Base-by-base conservation (phyloP, 257 asterid genomes). In the Rhazya stricta region DNA sequence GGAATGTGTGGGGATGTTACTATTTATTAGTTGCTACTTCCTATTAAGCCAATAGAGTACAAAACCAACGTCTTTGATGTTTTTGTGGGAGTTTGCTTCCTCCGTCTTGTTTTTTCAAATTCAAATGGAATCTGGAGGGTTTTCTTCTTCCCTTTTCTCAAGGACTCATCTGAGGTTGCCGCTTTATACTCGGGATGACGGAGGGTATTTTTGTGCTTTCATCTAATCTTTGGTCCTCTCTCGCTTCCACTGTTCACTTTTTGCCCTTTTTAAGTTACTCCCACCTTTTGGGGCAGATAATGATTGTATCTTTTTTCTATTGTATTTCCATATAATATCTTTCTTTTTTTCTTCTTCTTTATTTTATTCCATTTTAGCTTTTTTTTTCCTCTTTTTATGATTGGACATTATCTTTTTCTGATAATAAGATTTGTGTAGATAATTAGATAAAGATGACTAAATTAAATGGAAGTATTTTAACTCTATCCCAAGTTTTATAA, bases 71-170 rank as follows among this genome's bases (percentile, higher is more conserved):
- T 19, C 50, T 36, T 36, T 34, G 30, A 15, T 34, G 29, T 66
- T 65, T 37, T 37, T 66, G 15, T 36, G 51, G 39, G 41, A 15
- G 19, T 53, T 48, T 30, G 37, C 10, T 60, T 67, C 16, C 12
- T 72, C 25, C 57, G 6, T 10, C 23, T 41, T 56, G 45, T 4
- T 30, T 72, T 77, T 81, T 82, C 82, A 82, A 82, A 82, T 82
- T 82, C 85, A 82, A 82, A 82, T 15, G 45, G 4, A 18, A 78
- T 27, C 25, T 62, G 78, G 80, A 76, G 75, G 77, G 62, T 60
- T 78, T 78, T 39, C n/a, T n/a, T n/a, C n/a, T 70, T 42, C 25
- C 18, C 50, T 29, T 5, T 36, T 9, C 48, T 5, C 9, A 19
- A 13, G 70, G 65, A 25, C 67, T 23, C 67, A 72, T 30, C 61